Conservation (phyloP, 495 filamentous ascomycete genomes). For the Xylaria cubensis region DNA sequence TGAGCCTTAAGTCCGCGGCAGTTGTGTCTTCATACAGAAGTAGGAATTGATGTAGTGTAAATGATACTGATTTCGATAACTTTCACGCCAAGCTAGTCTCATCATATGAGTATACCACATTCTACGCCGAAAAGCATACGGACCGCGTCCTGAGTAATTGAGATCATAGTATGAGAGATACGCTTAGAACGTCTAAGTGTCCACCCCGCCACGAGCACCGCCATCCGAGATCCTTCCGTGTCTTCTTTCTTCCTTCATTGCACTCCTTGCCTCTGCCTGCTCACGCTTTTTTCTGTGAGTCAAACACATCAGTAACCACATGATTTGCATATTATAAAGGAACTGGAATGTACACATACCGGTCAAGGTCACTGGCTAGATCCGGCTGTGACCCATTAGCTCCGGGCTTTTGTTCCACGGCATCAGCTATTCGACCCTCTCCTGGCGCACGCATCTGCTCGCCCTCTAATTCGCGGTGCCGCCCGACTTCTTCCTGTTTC, state of each 20-base stretch:
- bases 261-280: conserved; percentile 17
- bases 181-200: conserved; percentile 1
- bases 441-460: conserved; percentile 58
- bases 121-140: no score
- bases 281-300: conserved; percentile 22
- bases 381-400: conserved; percentile 36
- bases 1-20: conserved; percentile 6
- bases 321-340: background rate
- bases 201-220: conserved; percentile 12
- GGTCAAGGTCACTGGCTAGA: conserved; percentile 49
- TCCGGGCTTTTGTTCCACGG: conserved; percentile 52
- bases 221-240: conserved; percentile 19
- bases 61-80: background rate
- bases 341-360: conserved; percentile 36
- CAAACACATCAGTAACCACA: background rate
- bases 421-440: conserved; percentile 62
- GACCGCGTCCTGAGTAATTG: background rate
- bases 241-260: conserved; percentile 17
- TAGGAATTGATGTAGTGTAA: background rate
- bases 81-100: background rate
- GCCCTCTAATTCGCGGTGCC: conserved; percentile 56
- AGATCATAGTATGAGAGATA: background rate
- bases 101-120: background rate
- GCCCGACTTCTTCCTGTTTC: conserved; percentile 37
- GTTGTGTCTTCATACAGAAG: background rate